Conservation (phyloP, 495 filamentous ascomycete genomes). For the Talaromyces adpressus region DNA sequence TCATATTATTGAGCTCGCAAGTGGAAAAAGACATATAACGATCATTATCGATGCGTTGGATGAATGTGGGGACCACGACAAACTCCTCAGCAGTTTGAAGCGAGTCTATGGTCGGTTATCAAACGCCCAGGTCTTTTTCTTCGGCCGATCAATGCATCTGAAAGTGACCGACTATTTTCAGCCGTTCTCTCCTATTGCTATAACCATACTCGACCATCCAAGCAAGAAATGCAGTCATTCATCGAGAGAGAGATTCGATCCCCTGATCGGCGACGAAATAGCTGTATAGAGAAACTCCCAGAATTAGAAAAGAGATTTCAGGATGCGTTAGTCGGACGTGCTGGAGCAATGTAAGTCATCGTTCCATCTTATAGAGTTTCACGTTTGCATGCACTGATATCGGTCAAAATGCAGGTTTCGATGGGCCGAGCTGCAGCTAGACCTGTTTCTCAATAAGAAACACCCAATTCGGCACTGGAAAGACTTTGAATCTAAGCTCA, state of each 20-base stretch:
- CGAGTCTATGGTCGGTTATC: not conserved
- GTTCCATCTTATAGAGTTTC: no score
- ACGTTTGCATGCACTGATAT: not conserved
- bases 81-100: not conserved
- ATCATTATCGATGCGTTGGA: conserved; percentile 19
- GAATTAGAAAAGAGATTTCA: not conserved
- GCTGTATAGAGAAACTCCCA: not conserved
- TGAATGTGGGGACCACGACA: conserved; percentile 6
- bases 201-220: not conserved
- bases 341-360: not conserved
- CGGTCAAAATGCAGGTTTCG: not conserved
- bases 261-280: not conserved
- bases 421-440: not conserved
- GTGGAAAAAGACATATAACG: not conserved
- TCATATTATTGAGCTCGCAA: not conserved
- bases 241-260: not conserved
- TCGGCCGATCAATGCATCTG: not conserved
- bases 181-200: not conserved
- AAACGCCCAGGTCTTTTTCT: not conserved
- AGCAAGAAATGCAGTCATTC: not conserved
- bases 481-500: not conserved
- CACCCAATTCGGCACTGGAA: not conserved
- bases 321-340: not conserved
- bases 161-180: not conserved
- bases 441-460: not conserved